Conservation (phyloP, 2,329 filamentous ascomycete genomes). For the Aureobasidium leucospermi region DNA sequence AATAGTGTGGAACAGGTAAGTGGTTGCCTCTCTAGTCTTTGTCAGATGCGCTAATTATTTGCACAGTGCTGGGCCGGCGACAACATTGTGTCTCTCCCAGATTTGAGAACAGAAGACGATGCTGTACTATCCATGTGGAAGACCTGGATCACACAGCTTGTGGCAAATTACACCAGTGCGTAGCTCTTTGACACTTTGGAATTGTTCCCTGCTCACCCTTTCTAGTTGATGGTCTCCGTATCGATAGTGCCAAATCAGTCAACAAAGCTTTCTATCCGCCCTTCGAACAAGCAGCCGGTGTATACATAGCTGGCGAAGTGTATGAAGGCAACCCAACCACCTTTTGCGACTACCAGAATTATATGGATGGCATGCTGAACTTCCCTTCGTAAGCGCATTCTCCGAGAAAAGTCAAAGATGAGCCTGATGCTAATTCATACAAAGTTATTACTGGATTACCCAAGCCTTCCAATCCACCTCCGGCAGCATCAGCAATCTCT, state of each 20-base stretch:
- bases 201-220: background rate
- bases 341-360: conserved; percentile 35
- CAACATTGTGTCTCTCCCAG: conserved; percentile 48
- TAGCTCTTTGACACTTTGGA: background rate
- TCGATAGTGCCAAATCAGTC: conserved; percentile 42
- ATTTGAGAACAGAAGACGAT: conserved; percentile 49
- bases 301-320: conserved; percentile 39
- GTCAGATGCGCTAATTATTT: background rate
- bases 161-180: conserved; percentile 48
- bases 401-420: background rate
- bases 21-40: background rate
- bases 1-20: conserved; percentile 25
- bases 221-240: conserved; percentile 43
- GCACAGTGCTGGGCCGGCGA: conserved; percentile 33
- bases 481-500: conserved; percentile 35
- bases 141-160: conserved; percentile 51
- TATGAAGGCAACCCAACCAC: conserved; percentile 29
- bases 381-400: conserved; percentile 30
- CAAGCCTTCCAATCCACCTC: conserved; percentile 29
- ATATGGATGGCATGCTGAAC: conserved; percentile 38
- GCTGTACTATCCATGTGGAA: conserved; percentile 45
- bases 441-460: conserved; percentile 32
- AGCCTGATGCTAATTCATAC: conserved; percentile 20
- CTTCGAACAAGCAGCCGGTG: conserved; percentile 27
- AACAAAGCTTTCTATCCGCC: conserved; percentile 31